phyloP scores from a whole-genome alignment of 129 eudicot genomes.

The Logfia minima region DNA sequence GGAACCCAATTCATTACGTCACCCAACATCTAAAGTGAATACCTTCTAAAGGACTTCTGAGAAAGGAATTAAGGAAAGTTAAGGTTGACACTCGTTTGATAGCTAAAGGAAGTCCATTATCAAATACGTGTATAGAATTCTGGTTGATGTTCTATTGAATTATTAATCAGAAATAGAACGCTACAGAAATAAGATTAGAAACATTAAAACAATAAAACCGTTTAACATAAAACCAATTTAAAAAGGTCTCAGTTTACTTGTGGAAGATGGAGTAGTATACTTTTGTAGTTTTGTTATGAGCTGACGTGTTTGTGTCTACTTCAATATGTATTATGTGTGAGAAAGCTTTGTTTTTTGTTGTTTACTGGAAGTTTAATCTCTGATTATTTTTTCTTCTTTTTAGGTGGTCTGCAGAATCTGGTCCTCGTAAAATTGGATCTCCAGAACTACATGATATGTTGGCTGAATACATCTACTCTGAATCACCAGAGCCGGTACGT shows the following conservation, averaged over 20 bases:
- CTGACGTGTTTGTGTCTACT: not conserved
- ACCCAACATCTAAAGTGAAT: no score
- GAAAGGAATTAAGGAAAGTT: not conserved
- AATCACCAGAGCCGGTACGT: slow-evolving; percentile 89
- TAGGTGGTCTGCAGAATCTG: slow-evolving; percentile 90
- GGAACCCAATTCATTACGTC: not conserved
- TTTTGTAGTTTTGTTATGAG: no score
- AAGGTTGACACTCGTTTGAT: not conserved
- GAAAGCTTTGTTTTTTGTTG: not conserved
- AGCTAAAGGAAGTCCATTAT: not conserved
- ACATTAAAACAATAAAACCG: not conserved
- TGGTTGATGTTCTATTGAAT: slow-evolving; percentile 11
- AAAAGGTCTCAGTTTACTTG: not conserved
- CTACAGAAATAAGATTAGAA: not conserved
- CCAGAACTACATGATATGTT: slow-evolving; percentile 92
- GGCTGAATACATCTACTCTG: slow-evolving; percentile 86
- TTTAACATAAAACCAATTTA: slow-evolving; percentile 10
- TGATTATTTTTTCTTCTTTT: slow-evolving; percentile 12
- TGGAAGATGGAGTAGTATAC: not conserved
- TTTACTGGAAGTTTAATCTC: slow-evolving; percentile 2
- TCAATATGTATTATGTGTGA: not conserved
- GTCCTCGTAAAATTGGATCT: slow-evolving; percentile 70
- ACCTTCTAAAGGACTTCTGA: slow-evolving; percentile 3
- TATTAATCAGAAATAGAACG: not conserved
- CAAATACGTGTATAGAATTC: not conserved